Conservation (phyloP, 2,329 filamentous ascomycete species). For the Cytospora piceae region DNA sequence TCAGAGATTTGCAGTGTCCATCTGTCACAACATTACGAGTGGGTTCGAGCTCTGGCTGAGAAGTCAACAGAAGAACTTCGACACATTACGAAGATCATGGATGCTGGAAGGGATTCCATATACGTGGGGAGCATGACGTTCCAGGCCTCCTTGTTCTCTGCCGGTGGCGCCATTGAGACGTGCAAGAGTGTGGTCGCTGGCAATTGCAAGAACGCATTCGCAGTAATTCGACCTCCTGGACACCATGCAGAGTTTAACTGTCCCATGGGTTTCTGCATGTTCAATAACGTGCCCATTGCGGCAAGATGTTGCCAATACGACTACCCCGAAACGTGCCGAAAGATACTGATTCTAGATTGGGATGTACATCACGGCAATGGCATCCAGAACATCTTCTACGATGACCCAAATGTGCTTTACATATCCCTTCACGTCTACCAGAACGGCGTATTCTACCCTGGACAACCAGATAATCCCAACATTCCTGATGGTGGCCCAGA, state of each 20-base stretch:
- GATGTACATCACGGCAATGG: slow-evolving; percentile 85
- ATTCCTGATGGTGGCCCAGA: slow-evolving; percentile 65
- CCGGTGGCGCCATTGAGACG: slow-evolving; percentile 93
- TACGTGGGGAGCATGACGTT: slow-evolving; percentile 85
- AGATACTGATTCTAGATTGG: slow-evolving; percentile 93
- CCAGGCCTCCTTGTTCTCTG: slow-evolving; percentile 79
- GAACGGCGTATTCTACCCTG: slow-evolving; percentile 84
- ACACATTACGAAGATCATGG: slow-evolving; percentile 62
- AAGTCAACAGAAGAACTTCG: slow-evolving; percentile 69
- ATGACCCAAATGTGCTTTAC: slow-evolving; percentile 93
- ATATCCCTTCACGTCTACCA: slow-evolving; percentile 91
- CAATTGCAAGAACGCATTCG: slow-evolving; percentile 90
- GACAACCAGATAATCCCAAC: slow-evolving; percentile 59
- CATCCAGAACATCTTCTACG: slow-evolving; percentile 93
- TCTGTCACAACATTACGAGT: slow-evolving; percentile 74
- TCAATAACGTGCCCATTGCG: slow-evolving; percentile 96
- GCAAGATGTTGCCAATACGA: slow-evolving; percentile 84
- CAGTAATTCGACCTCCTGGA: slow-evolving; percentile 90
- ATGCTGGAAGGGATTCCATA: slow-evolving; percentile 72
- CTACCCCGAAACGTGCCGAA: slow-evolving; percentile 79
- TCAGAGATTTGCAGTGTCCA: slow-evolving; percentile 84
- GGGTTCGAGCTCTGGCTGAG: slow-evolving; percentile 65
- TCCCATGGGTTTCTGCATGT: slow-evolving; percentile 94
- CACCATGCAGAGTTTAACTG: slow-evolving; percentile 89
- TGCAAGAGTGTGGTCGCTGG: slow-evolving; percentile 87